Base-by-base conservation (phyloP, 768 basidiomycete genomes). In the Pholiota conissans region DNA sequence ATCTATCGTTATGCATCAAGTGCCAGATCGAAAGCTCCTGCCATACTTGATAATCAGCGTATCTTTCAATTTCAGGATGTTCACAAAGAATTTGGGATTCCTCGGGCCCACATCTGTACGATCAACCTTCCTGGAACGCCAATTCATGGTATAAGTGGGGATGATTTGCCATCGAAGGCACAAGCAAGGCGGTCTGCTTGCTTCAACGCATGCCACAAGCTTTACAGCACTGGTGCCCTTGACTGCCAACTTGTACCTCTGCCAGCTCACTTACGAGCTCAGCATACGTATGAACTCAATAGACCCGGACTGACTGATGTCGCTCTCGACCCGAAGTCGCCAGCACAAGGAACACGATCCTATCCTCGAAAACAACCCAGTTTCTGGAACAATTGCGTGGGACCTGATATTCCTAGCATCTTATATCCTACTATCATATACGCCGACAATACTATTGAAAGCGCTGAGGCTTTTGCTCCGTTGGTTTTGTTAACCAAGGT, bases 401-500 rank as follows among this genome's bases (percentile, higher is more conserved):
- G 20, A 18, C 56, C 64, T 49, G 62, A 66, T 57, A 58, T 66
- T 16, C 63, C 59, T n/a, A 51, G 60, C 29, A 59, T 63, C 24
- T 76, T 89, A n/a, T 87, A 84, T 66, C 86, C 89, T 2, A 78
- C 79, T 7, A 69, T 89, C 29, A 72, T 91, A 37, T 67, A 76
- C 49, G 67, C 78, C 14, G 67, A 71, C 10, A 68, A 69, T 10
- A 61, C 71, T 18, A 69, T 66, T 28, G 62, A 68, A 13, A 70
- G 69, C 26, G 64, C 66, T 24, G 68, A 73, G 52, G 59, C 71
- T n/a, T 80, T 83, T 61, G 80, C 79, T 10, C 86, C 90, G 3
- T 72, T 94, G 55, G 67, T 84, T 16, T 67, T 94, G 32, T 74
- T 94, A 37, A 89, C 90, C 7, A 79, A 86, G 45, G 75, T 77